Evolutionary conservation across 805 yeast species (phyloP), one percentile per base, ranked within the genome.

Genomic region (Vanderwaltozyma polyspora): DNA sequence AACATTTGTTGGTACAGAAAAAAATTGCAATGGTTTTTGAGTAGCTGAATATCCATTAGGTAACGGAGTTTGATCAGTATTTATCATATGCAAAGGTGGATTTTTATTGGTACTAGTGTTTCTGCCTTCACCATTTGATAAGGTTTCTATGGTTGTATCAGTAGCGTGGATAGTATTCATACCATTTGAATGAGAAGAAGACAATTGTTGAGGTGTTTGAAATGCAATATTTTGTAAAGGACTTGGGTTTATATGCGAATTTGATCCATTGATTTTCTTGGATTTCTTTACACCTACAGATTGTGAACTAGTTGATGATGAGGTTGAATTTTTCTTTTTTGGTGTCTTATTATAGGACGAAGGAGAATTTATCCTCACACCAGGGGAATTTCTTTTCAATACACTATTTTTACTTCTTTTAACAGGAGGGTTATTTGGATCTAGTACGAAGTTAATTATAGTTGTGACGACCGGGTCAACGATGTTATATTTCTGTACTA

Each of bases 361-460:
- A 2, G 60, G 60, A 2, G 60, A 55, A 4, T 55, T 39, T 6
- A 54, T 52, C 28, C 49, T 48, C 16, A 51, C 45, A 25, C 52
- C 54, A 4, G 60, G 58, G 6, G 57, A 49, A 22, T 47, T 39
- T 38, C 52, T 54, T 35, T 56, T 42, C 42, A 51, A 34, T 10
- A 52, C 40, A 34, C 57, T 53, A 37, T 53, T 49, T 41, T 66
- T 65, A 16, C 60, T 44, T 46, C 66, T 62, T 37, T 61, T 63
- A 21, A 59, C 53, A 5, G 71, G 57, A 3, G 72, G 70, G 25
- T 64, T 61, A 50, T 56, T 64, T 36, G 61, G 66, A 47, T 59
- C 70, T 43, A 69, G 70, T 46, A 52, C 68, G 46, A 73, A 79
- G 30, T 67, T 68, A 32, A 80, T 56, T 2, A 80, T 72, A 3